phyloP scores from a whole-genome alignment of 495 filamentous ascomycete genomes.

The Tuber aestivum region DNA sequence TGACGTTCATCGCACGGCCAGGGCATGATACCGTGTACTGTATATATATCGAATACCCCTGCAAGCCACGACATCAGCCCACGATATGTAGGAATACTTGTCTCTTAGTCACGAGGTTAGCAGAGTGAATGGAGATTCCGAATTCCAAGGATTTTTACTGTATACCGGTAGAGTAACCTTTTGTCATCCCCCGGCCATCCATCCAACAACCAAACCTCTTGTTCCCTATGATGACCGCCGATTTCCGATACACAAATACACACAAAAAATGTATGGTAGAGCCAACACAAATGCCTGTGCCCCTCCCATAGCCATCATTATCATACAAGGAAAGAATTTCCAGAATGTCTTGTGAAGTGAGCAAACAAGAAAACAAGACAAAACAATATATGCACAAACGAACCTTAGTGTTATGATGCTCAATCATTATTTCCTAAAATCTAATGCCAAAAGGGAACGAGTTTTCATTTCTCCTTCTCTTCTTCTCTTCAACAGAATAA shows the following conservation, averaged over 20 bases:
- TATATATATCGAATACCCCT: no score
- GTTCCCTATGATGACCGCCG: not conserved
- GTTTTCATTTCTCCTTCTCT: not conserved
- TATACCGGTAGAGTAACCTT: no score
- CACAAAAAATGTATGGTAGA: not conserved
- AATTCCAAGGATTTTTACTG: no score
- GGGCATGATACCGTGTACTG: no score
- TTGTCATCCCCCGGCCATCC: not conserved
- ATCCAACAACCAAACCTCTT: no score
- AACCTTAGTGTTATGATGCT: not conserved
- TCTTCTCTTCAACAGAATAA: not conserved
- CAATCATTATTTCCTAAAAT: not conserved
- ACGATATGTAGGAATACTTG: no score
- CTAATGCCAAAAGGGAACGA: not conserved
- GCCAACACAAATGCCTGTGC: not conserved
- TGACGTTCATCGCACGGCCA: no score
- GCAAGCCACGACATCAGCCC: no score
- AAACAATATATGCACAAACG: not conserved
- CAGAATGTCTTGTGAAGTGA: not conserved
- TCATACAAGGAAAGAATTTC: not conserved
- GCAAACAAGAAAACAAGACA: not conserved
- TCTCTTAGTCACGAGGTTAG: no score
- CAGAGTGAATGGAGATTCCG: no score
- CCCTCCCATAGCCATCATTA: not conserved
- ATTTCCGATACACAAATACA: not conserved